Evolutionary conservation across 176 grass and related monocot species (phyloP).

Genomic region (Coix lacrymajobi): DNA sequence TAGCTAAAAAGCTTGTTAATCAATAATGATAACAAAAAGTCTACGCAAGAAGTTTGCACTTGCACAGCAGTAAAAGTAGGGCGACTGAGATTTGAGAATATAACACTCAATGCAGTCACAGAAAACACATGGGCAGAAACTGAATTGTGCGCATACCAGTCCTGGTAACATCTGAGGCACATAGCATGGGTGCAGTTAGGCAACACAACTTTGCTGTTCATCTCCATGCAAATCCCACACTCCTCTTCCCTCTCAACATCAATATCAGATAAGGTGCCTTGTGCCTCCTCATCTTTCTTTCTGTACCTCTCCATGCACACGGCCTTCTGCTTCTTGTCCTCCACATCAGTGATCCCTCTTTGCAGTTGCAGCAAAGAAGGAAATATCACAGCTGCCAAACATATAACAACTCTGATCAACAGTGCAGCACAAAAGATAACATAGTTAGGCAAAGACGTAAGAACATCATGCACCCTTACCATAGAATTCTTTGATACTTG

Average conservation of each 20-base stretch:
- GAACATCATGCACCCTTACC: constrained; percentile 43
- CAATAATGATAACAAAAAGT: neutral
- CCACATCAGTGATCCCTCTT: constrained; percentile 69
- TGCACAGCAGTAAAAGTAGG: constrained; percentile 13
- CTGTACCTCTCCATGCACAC: constrained; percentile 63
- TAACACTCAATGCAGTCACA: neutral
- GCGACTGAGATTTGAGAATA: neutral
- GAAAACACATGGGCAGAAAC: constrained; percentile 15
- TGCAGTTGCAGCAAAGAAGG: constrained; percentile 87
- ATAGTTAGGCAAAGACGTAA: neutral
- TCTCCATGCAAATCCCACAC: constrained; percentile 86
- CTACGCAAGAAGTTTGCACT: constrained; percentile 6
- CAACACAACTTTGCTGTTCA: constrained; percentile 76
- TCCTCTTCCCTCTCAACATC: constrained; percentile 89
- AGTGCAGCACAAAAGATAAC: neutral
- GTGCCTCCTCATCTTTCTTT: constrained; percentile 54
- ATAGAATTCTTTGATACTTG: constrained; percentile 87
- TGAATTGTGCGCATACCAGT: constrained; percentile 38
- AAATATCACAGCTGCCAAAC: constrained; percentile 75
- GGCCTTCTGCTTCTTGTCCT: constrained; percentile 67
- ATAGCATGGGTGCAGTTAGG: constrained; percentile 75
- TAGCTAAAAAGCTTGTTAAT: constrained; percentile 8
- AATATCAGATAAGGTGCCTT: constrained; percentile 49
- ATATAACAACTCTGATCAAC: neutral
- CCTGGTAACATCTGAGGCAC: constrained; percentile 67